Base-by-base conservation (phyloP, 805 yeast species). In the Lachancea sp. region DNA sequence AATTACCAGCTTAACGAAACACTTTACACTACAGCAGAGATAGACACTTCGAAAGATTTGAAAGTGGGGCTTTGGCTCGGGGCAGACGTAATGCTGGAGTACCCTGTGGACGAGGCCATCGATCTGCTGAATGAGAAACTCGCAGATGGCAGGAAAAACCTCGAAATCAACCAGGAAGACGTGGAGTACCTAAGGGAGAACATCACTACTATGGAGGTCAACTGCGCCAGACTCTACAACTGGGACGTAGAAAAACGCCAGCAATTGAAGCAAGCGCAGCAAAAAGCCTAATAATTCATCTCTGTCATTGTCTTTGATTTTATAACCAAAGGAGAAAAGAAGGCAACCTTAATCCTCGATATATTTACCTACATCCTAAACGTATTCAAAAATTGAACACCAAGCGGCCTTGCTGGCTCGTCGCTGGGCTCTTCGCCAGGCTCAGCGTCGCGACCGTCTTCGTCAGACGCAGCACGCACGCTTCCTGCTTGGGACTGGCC, bases 131-230 rank as follows among this genome's bases (percentile, higher is more conserved):
- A 70, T 11, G 72, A 73, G 32, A 79, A 91, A 61, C 73, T 90
- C 49, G 62, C 63, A 12, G 76, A 77, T 29, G 89, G 95, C 13
- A 68, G 75, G 53, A 69, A 73, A 33, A 82, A 77, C 51, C 70
- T 82, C 52, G 57, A 65, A 15, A 66, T 73, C n/a, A 81, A 91
- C 31, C 75, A 80, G 51, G 96, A 88, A 55, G 99, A 93, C 65
- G 74, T 90, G 50, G 95, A 88, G 58, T 93, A 81, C 59, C 70
- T 93, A 55, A 77, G 95, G 55, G 95, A 90, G 52, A 89, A 89
- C 59, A 90, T 91, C 50, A 93, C 99, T 13, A 91, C 97, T 2
- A 87, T 93, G 90, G 98, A 93, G 65, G 99, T 93, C 42, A 93
- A 93, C 61, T 88, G 95, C 15, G 97, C 99, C 1, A 76, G 99